phyloP scores from a whole-genome alignment of 257 asterid species.

The Solanum piurae region DNA sequence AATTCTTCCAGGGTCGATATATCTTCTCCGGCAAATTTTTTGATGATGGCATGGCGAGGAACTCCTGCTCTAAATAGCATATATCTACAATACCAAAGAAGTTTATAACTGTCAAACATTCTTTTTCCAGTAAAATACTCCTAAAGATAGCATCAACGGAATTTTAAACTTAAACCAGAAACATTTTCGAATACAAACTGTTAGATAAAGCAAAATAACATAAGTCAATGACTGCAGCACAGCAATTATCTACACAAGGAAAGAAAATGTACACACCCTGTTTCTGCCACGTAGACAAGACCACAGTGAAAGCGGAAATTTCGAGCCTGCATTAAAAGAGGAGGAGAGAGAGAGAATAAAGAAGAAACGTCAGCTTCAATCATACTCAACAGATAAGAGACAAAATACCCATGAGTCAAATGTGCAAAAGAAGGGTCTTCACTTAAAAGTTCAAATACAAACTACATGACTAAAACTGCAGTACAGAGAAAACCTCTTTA shows the following conservation, averaged over 20 bases:
- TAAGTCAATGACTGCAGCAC: background rate
- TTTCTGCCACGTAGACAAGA: conserved; percentile 94
- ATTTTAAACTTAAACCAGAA: background rate
- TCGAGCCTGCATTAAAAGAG: conserved; percentile 64
- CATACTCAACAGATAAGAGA: background rate
- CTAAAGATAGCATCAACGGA: background rate
- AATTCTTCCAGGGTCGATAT: conserved; percentile 77
- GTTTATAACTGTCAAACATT: background rate
- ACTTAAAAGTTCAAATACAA: background rate
- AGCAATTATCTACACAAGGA: background rate
- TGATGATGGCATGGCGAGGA: conserved; percentile 89
- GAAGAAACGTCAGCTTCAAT: background rate
- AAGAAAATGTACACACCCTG: conserved; percentile 45
- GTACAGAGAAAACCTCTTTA: background rate
- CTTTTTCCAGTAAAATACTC: background rate
- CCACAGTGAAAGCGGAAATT: conserved; percentile 94
- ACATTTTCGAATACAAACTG: background rate
- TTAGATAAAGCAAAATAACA: background rate
- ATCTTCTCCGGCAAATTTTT: conserved; percentile 93
- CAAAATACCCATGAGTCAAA: background rate
- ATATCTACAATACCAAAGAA: conserved; percentile 43
- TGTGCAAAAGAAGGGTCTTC: background rate
- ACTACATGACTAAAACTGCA: background rate
- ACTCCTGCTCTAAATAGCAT: conserved; percentile 96
- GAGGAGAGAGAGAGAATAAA: background rate